Conservation (phyloP, 2,329 filamentous ascomycete species). For the Fusarium robinianum region DNA sequence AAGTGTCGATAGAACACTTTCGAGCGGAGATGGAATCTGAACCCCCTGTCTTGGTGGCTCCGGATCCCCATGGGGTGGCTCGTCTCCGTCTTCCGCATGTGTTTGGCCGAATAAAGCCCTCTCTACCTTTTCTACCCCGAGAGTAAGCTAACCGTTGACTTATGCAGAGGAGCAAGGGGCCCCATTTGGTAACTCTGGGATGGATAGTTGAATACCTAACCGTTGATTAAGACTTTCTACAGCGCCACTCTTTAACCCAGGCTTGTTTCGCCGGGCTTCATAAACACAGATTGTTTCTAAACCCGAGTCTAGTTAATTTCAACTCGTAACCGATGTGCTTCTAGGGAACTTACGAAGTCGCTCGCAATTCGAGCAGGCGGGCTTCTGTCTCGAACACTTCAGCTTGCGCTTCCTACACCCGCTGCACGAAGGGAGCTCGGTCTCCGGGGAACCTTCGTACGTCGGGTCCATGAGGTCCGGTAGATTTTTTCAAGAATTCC, state of each 20-base stretch:
- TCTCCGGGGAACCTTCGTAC: slow-evolving; percentile 10
- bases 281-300: slow-evolving; percentile 8
- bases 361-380: slow-evolving; percentile 17
- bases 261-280: slow-evolving; percentile 8
- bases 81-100: not conserved
- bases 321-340: too few relatives aligned
- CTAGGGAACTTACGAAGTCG: slow-evolving; percentile 13
- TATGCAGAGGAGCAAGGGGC: too few relatives aligned
- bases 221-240: slow-evolving; percentile 12
- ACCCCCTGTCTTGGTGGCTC: not conserved
- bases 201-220: too few relatives aligned
- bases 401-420: slow-evolving; percentile 22
- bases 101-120: not conserved
- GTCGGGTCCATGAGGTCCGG: too few relatives aligned
- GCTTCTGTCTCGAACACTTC: slow-evolving; percentile 18
- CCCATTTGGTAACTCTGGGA: too few relatives aligned
- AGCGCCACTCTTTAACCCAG: slow-evolving; percentile 16
- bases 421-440: slow-evolving; percentile 15
- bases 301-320: not conserved
- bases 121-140: slow-evolving; percentile 2
- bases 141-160: too few relatives aligned
- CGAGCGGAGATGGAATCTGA: not conserved
- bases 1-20: not conserved
- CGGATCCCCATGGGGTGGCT: too few relatives aligned
- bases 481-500: too few relatives aligned